A percentile compares a stretch with the other conserved stretches of the same genome.
These are phyloP conservation scores for Phytophthora europaea DNA, from an alignment of 352 stramenopile genomes.

Conservation along the genomic window DNA sequence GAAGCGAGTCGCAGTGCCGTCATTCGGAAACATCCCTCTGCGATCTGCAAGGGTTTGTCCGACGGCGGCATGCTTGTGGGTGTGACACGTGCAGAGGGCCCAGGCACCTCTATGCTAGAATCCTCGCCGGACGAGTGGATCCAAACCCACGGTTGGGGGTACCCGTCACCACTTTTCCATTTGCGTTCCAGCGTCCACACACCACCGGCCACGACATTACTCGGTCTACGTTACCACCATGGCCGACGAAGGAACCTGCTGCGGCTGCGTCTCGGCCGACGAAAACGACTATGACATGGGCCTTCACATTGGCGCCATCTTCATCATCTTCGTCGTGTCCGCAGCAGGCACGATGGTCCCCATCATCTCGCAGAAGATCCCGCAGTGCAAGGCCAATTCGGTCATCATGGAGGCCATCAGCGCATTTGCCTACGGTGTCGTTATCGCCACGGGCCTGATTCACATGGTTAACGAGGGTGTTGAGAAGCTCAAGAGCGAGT, in stretches of 20 bases:
- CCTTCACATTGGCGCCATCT: slow-evolving; percentile 60
- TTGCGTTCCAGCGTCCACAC: slow-evolving; percentile 20
- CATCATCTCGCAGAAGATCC: slow-evolving; percentile 52
- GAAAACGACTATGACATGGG: slow-evolving; percentile 57
- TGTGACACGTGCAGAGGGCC: slow-evolving; percentile 22
- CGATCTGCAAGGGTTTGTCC: slow-evolving; percentile 25
- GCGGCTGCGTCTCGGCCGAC: slow-evolving; percentile 48
- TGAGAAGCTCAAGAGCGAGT: slow-evolving; percentile 67
- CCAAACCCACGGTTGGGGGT: not conserved
- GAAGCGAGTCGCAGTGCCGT: too few relatives aligned
- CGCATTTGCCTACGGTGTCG: slow-evolving; percentile 71
- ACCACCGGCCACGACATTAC: not conserved
- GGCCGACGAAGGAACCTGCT: slow-evolving; percentile 50
- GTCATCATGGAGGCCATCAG: slow-evolving; percentile 64
- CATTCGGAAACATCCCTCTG: slow-evolving; percentile 1
- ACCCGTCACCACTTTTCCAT: slow-evolving; percentile 22
- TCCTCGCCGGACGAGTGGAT: slow-evolving; percentile 7
- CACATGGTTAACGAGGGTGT: slow-evolving; percentile 78
- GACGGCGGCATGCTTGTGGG: slow-evolving; percentile 22
- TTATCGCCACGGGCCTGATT: slow-evolving; percentile 76
- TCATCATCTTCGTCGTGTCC: slow-evolving; percentile 69
- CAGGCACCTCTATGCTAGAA: slow-evolving; percentile 19
- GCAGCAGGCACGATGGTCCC: slow-evolving; percentile 51
- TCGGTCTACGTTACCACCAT: slow-evolving; percentile 22
- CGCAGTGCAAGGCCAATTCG: slow-evolving; percentile 44